A percentile compares a stretch with the other conserved stretches of the same genome.
phyloP scores from a whole-genome alignment of 2,329 filamentous ascomycete species.

The Ophiostoma fasciatum region DNA sequence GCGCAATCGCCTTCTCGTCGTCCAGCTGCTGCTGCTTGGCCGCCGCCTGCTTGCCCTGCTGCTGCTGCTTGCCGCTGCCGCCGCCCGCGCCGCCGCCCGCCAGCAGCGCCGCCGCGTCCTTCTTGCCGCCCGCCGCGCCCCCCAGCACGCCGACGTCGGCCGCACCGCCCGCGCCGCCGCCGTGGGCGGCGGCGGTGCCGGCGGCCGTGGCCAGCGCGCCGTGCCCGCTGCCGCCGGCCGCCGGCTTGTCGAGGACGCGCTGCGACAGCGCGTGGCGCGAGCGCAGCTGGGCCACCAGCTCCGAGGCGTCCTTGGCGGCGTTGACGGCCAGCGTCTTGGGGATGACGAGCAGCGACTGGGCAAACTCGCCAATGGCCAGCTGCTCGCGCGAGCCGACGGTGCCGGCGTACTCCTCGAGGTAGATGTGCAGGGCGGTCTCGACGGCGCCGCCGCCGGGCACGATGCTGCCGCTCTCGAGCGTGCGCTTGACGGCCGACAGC shows the following conservation, averaged over 20 bases:
- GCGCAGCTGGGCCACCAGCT: conserved; percentile 88
- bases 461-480: conserved; percentile 89
- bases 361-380: conserved; percentile 94
- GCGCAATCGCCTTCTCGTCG: conserved; percentile 77
- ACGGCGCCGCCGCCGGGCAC: conserved; percentile 93
- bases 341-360: conserved; percentile 82
- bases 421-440: conserved; percentile 98
- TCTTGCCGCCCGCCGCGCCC: background rate
- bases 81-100: no score
- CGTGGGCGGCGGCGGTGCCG: background rate
- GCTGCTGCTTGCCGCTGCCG: no score
- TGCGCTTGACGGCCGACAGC: conserved; percentile 90
- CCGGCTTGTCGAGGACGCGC: conserved; percentile 56
- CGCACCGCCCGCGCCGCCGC: background rate
- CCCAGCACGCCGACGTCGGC: background rate
- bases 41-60: conserved; percentile 1
- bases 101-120: background rate
- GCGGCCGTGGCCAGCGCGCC: background rate
- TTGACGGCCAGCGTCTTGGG: conserved; percentile 96
- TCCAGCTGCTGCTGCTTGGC: conserved; percentile 33
- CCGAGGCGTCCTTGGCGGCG: conserved; percentile 88
- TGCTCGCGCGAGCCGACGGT: conserved; percentile 95
- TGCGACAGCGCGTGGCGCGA: conserved; percentile 90
- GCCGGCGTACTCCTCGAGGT: conserved; percentile 95
- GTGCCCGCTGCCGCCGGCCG: conserved; percentile 1